phyloP scores from a whole-genome alignment of 495 filamentous ascomycete genomes.

The Lepraria neglecta region DNA sequence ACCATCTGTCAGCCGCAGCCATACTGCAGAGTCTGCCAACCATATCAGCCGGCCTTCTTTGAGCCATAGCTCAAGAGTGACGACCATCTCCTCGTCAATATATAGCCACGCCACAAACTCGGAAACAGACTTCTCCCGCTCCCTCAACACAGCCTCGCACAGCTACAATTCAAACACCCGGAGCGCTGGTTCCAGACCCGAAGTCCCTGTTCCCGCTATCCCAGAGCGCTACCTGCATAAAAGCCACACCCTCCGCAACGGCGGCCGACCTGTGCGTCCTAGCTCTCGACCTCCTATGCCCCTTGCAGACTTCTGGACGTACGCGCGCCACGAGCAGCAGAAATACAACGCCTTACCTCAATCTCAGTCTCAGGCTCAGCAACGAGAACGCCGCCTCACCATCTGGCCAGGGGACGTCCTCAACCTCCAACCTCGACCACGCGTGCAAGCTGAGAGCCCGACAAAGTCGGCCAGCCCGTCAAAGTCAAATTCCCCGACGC shows the following conservation, averaged over 20 bases:
- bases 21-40: neutral
- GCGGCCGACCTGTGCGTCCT: slow-evolving; percentile 13
- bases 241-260: slow-evolving; percentile 4
- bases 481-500: neutral
- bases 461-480: too few relatives aligned
- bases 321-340: slow-evolving; percentile 17
- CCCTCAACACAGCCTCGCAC: slow-evolving; percentile 1
- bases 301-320: slow-evolving; percentile 23
- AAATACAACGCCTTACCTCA: neutral
- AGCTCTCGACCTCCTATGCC: slow-evolving; percentile 24
- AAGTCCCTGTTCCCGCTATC: neutral
- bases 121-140: neutral
- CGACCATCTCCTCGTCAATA: slow-evolving; percentile 8
- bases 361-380: neutral
- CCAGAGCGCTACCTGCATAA: slow-evolving; percentile 10
- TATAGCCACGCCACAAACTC: slow-evolving; percentile 10
- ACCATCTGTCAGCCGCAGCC: neutral
- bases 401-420: neutral
- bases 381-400: neutral
- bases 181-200: neutral
- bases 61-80: neutral
- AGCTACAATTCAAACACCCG: neutral
- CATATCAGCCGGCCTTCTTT: neutral
- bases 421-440: neutral
- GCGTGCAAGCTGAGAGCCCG: neutral